These are phyloP conservation scores for Cladosporium sp. DNA, from an alignment of 2,329 filamentous ascomycete genomes.

Conservation along the genomic window DNA sequence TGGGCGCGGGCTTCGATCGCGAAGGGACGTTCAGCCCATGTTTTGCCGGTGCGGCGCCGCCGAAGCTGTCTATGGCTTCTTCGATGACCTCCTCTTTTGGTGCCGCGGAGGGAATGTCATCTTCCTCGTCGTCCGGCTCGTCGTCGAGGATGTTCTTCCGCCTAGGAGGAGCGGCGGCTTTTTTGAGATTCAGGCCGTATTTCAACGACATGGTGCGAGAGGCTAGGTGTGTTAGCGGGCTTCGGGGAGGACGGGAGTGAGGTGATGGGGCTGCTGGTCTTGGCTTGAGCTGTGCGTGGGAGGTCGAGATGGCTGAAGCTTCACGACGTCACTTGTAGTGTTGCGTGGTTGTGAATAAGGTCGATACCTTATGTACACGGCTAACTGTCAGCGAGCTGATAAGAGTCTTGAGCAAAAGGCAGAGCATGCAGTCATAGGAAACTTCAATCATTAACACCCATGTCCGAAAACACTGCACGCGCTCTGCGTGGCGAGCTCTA, in stretches of 20 bases:
- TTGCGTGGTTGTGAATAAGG: too few relatives aligned
- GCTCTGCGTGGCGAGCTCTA: constrained; percentile 53
- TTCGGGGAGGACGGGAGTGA: constrained; percentile 1
- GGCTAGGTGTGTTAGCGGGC: constrained; percentile 1
- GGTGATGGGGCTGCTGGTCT: too few relatives aligned
- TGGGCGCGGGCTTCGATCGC: neutral
- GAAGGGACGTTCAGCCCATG: constrained; percentile 5
- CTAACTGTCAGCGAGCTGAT: neutral
- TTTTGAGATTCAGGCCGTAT: constrained; percentile 32
- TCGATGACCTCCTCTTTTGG: constrained; percentile 27
- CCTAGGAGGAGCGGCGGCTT: constrained; percentile 19
- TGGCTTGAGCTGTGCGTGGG: too few relatives aligned
- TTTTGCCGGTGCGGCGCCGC: constrained; percentile 37
- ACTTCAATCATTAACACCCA: constrained; percentile 2
- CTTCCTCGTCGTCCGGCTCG: constrained; percentile 20
- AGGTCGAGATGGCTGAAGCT: too few relatives aligned
- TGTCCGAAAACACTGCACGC: constrained; percentile 31
- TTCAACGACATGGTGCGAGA: constrained; percentile 27
- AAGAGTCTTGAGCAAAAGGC: neutral
- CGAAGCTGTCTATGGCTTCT: constrained; percentile 52
- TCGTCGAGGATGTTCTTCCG: constrained; percentile 25
- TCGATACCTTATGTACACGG: too few relatives aligned
- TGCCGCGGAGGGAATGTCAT: neutral
- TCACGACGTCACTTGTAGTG: too few relatives aligned
- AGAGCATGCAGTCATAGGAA: neutral